Evolutionary conservation across 176 grass and related monocot species (phyloP).

Genomic region (sorghum (Sorghum bicolor)): DNA sequence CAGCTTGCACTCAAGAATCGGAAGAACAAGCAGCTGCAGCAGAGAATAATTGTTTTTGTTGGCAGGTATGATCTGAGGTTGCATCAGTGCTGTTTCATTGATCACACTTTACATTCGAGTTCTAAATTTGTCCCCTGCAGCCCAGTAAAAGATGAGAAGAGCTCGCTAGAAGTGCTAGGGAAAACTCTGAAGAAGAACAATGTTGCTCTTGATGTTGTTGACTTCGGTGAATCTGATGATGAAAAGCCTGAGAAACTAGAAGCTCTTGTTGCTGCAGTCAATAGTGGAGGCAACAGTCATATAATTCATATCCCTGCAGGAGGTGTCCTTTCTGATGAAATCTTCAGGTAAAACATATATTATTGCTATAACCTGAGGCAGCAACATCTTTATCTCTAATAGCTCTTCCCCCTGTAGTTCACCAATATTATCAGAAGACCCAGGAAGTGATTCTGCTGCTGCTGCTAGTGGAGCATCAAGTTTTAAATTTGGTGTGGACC

Average conservation of each 20-base stretch:
- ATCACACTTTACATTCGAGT: background rate
- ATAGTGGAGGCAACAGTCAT: slow-evolving; percentile 54
- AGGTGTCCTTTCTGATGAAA: slow-evolving; percentile 42
- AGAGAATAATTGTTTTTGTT: slow-evolving; percentile 69
- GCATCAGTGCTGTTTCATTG: background rate
- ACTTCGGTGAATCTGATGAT: slow-evolving; percentile 65
- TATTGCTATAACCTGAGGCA: background rate
- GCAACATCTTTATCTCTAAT: background rate
- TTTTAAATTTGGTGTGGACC: slow-evolving; percentile 57
- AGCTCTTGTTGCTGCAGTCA: slow-evolving; percentile 46
- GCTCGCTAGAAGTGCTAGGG: slow-evolving; percentile 51
- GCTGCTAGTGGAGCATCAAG: slow-evolving; percentile 27
- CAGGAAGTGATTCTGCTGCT: slow-evolving; percentile 45
- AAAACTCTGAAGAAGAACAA: slow-evolving; percentile 70
- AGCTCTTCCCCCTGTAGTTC: slow-evolving; percentile 29
- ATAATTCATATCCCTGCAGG: slow-evolving; percentile 57
- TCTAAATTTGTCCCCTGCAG: slow-evolving; percentile 19
- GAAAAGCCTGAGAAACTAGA: slow-evolving; percentile 70
- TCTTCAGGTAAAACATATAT: slow-evolving; percentile 38
- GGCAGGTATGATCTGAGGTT: slow-evolving; percentile 50
- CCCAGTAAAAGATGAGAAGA: slow-evolving; percentile 45
- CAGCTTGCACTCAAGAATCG: slow-evolving; percentile 63
- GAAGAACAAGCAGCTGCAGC: slow-evolving; percentile 57
- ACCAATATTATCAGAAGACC: slow-evolving; percentile 54
- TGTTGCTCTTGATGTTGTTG: slow-evolving; percentile 67